Evolutionary conservation across 2,329 filamentous ascomycete species (phyloP).

Genomic region (Talaromyces funiculosus): DNA sequence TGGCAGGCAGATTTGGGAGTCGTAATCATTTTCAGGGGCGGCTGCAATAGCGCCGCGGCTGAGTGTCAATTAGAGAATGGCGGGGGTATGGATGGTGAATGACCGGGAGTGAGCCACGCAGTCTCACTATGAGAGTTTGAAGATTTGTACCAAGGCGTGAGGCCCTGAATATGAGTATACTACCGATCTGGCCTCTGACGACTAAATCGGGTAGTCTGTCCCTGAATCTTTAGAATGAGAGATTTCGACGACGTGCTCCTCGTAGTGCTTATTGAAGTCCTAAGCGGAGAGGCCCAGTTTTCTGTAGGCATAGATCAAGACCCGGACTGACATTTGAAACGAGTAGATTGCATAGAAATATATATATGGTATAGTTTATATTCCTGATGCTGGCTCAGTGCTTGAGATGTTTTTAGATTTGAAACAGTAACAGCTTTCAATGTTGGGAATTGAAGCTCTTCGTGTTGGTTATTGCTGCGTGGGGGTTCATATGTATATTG

Average conservation of each 20-base stretch:
- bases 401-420: neutral
- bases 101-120: neutral
- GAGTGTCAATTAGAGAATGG: neutral
- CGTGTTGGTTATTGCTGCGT: too few species aligned
- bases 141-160: neutral
- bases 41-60: neutral
- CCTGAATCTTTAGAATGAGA: too few species aligned
- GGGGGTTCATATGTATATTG: too few species aligned
- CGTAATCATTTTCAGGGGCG: neutral
- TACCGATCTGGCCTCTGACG: neutral
- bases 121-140: neutral
- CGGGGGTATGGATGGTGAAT: neutral
- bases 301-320: conserved; percentile 15
- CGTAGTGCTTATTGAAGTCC: conserved; percentile 21
- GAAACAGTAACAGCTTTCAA: neutral
- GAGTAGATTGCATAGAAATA: neutral
- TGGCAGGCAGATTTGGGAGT: neutral
- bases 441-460: neutral
- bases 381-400: neutral
- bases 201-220: neutral
- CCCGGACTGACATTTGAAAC: neutral
- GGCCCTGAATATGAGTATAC: neutral
- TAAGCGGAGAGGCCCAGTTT: conserved; percentile 19
- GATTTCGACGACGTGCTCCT: conserved; percentile 17
- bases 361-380: neutral